phyloP scores from a whole-genome alignment of 768 basidiomycete genomes.

The Trametes punicea region DNA sequence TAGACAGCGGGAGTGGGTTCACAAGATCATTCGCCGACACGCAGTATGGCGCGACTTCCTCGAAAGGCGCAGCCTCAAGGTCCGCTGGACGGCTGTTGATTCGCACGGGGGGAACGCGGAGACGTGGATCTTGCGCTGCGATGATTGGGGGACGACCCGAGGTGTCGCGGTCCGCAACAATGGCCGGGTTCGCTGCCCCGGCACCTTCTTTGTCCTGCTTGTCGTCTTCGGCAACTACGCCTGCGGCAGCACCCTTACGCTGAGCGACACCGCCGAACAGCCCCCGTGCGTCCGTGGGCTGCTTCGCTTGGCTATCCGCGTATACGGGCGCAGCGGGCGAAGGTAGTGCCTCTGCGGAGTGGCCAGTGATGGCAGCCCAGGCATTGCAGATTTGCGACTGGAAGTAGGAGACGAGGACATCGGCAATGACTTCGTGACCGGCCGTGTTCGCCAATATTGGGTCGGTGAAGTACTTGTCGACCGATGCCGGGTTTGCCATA shows the following conservation, averaged over 20 bases:
- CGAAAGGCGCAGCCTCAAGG: constrained; percentile 47
- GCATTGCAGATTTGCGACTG: constrained; percentile 85
- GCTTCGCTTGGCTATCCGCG: constrained; percentile 34
- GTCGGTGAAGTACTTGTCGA: constrained; percentile 75
- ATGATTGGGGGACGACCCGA: constrained; percentile 13
- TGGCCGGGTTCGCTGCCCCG: constrained; percentile 10
- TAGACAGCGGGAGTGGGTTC: constrained; percentile 90
- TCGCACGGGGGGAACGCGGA: constrained; percentile 66
- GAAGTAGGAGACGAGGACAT: constrained; percentile 88
- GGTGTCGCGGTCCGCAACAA: constrained; percentile 17
- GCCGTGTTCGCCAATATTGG: constrained; percentile 72
- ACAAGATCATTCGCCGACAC: constrained; percentile 97
- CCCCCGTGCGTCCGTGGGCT: constrained; percentile 50
- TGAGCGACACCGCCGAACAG: constrained; percentile 85
- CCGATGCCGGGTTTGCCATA: constrained; percentile 65
- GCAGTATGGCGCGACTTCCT: constrained; percentile 89
- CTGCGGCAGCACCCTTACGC: constrained; percentile 62
- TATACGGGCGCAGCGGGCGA: constrained; percentile 31
- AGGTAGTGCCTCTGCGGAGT: constrained; percentile 57
- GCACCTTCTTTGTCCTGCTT: too few species aligned
- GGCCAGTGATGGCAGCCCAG: constrained; percentile 73
- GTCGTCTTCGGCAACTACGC: constrained; percentile 34
- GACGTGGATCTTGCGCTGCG: constrained; percentile 28
- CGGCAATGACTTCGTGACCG: constrained; percentile 87
- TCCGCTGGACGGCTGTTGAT: constrained; percentile 62